Evolutionary conservation across 331 rosid genomes (phyloP), one percentile per base, ranked within the genome.

Genomic region (Pyracantha coccinea): DNA sequence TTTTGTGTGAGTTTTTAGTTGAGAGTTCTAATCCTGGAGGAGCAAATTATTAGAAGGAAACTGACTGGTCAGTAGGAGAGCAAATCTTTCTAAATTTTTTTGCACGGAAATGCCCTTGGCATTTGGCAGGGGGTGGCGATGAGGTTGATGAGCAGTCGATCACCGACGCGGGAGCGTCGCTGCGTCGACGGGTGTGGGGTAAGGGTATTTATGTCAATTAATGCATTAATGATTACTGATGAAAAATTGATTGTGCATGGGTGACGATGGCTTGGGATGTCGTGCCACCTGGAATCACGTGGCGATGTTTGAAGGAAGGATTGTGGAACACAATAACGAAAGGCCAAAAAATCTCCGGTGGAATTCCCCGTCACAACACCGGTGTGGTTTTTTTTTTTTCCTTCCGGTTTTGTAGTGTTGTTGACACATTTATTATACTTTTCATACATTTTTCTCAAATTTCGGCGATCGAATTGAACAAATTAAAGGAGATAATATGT

Each of bases 231-330:
- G 28, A 12, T 60, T 15, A 17, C 10, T 6, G 21, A 52, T 6
- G 2, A 6, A 52, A 52, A 52, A 52, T 45, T 27, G 7, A 3
- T 33, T 8, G n/a, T 54, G 75, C 60, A 61, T 32, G 55, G 23
- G 15, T 12, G 50, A 61, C 38, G 54, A 69, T 68, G 73, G 65
- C 3, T 20, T 24, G 35, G 38, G 47, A 11, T 24, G 6, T 58
- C 65, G 44, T 76, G 69, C 72, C 71, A 10, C 60, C 68, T 41
- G 25, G 60, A 11, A 55, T 50, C 86, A 78, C 86, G 52, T 75
- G 80, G 19, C 15, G 69, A 70, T 62, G 83, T 67, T 61, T 29
- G 32, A 29, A 29, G 32, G 32, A 28, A 28, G 29, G 4, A 28
- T 28, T 28, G 29, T 28, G 29, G 29, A 28, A 28, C 15, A 41